Conservation (phyloP, 2,329 filamentous ascomycete genomes). For the Diaporthe capsici region DNA sequence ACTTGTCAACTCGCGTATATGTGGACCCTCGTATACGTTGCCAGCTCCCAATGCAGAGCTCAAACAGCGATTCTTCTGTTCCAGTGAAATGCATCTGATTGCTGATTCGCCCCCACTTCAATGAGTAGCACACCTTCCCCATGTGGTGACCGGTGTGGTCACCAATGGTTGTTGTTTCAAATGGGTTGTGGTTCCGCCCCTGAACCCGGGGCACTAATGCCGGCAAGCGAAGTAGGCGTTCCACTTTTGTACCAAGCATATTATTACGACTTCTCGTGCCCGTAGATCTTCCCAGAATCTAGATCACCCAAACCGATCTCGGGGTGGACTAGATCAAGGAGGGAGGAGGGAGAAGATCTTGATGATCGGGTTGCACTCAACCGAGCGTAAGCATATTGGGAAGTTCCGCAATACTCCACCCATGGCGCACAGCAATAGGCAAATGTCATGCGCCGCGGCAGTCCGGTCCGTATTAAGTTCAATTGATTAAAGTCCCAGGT, state of each 20-base stretch:
- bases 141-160: too few species aligned
- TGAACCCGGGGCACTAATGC: background rate
- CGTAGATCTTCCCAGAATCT: too few species aligned
- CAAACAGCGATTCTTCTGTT: background rate
- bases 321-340: background rate
- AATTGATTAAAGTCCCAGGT: background rate
- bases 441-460: background rate
- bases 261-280: background rate
- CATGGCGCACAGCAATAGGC: too few species aligned
- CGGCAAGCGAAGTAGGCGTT: background rate
- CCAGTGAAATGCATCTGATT: background rate
- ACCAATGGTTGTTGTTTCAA: background rate
- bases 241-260: background rate
- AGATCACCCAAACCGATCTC: background rate
- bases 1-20: background rate
- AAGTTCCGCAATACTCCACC: background rate
- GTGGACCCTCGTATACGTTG: background rate
- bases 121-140: background rate
- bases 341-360: background rate
- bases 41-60: background rate
- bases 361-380: background rate
- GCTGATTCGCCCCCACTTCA: background rate
- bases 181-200: background rate
- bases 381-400: background rate
- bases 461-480: background rate